Evolutionary conservation across 108 stramenopile genomes (phyloP).

Genomic region (Cyclotella atomus): DNA sequence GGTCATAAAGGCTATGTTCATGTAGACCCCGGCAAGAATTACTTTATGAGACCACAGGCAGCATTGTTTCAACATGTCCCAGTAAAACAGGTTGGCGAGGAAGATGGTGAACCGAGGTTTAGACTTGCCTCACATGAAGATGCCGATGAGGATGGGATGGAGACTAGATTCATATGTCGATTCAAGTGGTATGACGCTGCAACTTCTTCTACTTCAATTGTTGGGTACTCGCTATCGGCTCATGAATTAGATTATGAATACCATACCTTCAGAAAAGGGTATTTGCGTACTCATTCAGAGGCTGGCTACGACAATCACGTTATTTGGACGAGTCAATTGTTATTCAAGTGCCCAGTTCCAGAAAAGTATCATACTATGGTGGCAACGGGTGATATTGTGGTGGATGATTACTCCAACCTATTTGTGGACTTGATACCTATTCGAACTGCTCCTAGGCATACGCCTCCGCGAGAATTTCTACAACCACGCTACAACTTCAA

Average conservation of each 20-base stretch:
- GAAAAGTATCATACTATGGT: constrained; percentile 55
- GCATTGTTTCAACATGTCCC: constrained; percentile 89
- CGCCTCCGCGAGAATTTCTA: constrained; percentile 65
- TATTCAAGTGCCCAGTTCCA: constrained; percentile 88
- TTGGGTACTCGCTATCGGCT: constrained; percentile 70
- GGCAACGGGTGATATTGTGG: constrained; percentile 55
- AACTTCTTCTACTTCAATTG: constrained; percentile 39
- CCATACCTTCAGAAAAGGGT: constrained; percentile 67
- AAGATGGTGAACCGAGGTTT: constrained; percentile 53
- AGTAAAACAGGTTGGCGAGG: constrained; percentile 54
- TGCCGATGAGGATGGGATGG: constrained; percentile 80
- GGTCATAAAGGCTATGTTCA: constrained; percentile 35
- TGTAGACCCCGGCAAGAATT: constrained; percentile 46
- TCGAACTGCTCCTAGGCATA: constrained; percentile 84
- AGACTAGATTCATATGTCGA: constrained; percentile 87
- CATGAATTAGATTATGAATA: constrained; percentile 84
- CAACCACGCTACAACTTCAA: constrained; percentile 55
- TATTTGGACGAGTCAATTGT: constrained; percentile 74
- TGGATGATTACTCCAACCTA: constrained; percentile 73
- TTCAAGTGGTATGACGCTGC: constrained; percentile 63
- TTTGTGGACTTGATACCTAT: constrained; percentile 88
- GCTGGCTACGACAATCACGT: constrained; percentile 76
- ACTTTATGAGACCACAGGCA: constrained; percentile 70
- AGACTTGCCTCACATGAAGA: constrained; percentile 79
- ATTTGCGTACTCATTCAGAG: constrained; percentile 54